Evolutionary conservation across 2,329 filamentous ascomycete species (phyloP).

Genomic region (Colletotrichum euphorbiae): DNA sequence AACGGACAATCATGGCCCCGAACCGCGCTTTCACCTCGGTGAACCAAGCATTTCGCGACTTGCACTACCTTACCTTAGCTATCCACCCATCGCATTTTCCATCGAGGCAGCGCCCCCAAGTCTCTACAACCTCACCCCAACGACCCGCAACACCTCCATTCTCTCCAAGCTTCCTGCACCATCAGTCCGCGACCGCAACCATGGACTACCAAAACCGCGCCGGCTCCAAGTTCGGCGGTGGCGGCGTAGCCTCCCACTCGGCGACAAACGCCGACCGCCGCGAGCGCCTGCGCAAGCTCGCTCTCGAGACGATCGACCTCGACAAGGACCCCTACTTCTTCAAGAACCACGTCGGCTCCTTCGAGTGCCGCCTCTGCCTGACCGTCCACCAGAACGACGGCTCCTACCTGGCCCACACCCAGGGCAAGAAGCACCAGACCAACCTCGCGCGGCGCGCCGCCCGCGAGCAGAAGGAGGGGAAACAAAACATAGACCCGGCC

Average conservation of each 20-base stretch:
- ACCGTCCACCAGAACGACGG: slow-evolving; percentile 99
- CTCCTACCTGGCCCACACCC: slow-evolving; percentile 97
- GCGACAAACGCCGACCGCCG: slow-evolving; percentile 97
- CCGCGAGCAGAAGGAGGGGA: slow-evolving; percentile 92
- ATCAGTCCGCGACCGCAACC: not conserved
- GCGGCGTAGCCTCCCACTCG: slow-evolving; percentile 92
- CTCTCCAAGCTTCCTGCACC: no score
- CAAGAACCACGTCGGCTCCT: slow-evolving; percentile 98
- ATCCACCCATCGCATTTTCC: not conserved
- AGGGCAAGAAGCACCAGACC: slow-evolving; percentile 98
- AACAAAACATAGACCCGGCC: slow-evolving; percentile 74
- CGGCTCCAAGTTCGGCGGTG: slow-evolving; percentile 97
- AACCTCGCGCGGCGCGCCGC: slow-evolving; percentile 96
- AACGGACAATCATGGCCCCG: slow-evolving; percentile 23
- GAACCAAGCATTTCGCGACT: not conserved
- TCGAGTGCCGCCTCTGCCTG: slow-evolving; percentile 95
- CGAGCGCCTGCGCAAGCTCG: slow-evolving; percentile 96
- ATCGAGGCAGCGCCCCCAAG: no score
- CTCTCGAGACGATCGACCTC: slow-evolving; percentile 97
- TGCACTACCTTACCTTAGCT: not conserved
- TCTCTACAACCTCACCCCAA: not conserved
- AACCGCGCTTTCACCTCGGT: slow-evolving; percentile 15
- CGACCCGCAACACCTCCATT: no score
- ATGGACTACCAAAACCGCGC: slow-evolving; percentile 91
- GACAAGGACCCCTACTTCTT: slow-evolving; percentile 99